Conservation (phyloP, 768 basidiomycete genomes). For the Coprinopsis strossmayeri region DNA sequence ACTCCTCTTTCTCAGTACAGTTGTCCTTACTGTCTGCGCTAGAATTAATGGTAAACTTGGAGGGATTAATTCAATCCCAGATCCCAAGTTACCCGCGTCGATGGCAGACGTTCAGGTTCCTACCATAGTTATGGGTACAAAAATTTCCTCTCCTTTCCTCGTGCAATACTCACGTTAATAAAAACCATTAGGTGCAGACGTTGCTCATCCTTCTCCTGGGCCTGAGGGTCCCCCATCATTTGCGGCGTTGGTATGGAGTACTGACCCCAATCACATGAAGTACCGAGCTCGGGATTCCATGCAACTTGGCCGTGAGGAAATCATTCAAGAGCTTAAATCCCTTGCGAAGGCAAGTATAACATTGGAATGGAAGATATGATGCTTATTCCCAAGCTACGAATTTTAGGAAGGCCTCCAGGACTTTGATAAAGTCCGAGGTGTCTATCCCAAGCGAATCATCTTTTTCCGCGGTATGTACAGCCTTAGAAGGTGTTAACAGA, state of each 20-base stretch:
- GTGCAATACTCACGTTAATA: too few relatives aligned
- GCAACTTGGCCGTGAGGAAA: constrained; percentile 57
- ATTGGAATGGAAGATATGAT: too few relatives aligned
- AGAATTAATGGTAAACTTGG: constrained; percentile 79
- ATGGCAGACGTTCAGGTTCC: constrained; percentile 65
- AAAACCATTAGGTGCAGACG: constrained; percentile 80
- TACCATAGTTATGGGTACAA: too few relatives aligned
- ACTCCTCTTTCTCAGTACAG: too few relatives aligned
- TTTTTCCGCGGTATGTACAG: too few relatives aligned
- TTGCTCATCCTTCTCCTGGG: constrained; percentile 78
- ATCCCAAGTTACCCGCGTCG: constrained; percentile 46
- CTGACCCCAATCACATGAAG: constrained; percentile 65
- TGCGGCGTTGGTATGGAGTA: constrained; percentile 67
- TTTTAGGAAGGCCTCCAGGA: constrained; percentile 47
- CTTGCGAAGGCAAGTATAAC: constrained; percentile 53
- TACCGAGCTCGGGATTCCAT: constrained; percentile 50
- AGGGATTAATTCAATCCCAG: constrained; percentile 72
- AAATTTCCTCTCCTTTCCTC: too few relatives aligned
- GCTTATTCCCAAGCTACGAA: too few relatives aligned
- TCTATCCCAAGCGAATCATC: constrained; percentile 52
- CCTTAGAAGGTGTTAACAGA: too few relatives aligned
- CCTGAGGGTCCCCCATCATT: constrained; percentile 69
- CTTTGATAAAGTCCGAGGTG: constrained; percentile 34
- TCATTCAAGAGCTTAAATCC: constrained; percentile 57
- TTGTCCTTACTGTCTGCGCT: too few relatives aligned